Percentiles rank a stretch among this genome's conserved stretches.
Conservation (phyloP, 2,329 filamentous ascomycete genomes). For the Scedosporium aurantiacum region DNA sequence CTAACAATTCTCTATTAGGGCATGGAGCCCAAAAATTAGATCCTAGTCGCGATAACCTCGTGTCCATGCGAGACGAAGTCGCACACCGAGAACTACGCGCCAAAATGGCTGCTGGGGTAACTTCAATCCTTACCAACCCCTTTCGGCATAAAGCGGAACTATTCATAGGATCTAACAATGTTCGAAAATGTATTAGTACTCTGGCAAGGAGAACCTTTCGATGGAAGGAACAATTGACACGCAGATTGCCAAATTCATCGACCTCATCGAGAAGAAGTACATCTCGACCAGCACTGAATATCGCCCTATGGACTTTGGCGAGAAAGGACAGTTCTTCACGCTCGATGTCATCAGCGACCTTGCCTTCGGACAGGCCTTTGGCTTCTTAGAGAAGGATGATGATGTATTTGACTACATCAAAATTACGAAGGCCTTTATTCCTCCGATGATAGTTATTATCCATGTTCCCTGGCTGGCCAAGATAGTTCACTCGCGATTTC, state of each 20-base stretch:
- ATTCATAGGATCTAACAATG: background rate
- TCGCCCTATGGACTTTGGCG: conserved; percentile 35
- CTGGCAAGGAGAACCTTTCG: conserved; percentile 34
- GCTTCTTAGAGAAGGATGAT: conserved; percentile 33
- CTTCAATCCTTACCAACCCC: conserved; percentile 7
- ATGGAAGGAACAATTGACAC: conserved; percentile 39
- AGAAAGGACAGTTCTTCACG: conserved; percentile 40
- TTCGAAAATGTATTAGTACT: background rate
- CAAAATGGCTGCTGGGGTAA: conserved; percentile 36
- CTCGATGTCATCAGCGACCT: conserved; percentile 45
- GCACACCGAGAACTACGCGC: conserved; percentile 29
- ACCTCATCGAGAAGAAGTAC: conserved; percentile 36
- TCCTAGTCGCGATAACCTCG: conserved; percentile 39
- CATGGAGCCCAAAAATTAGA: conserved; percentile 40
- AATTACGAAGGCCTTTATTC: conserved; percentile 30
- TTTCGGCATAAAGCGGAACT: background rate
- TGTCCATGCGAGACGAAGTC: conserved; percentile 36
- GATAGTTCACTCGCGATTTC: conserved; percentile 27
- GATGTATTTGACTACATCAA: conserved; percentile 38
- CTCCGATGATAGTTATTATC: conserved; percentile 30
- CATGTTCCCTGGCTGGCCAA: conserved; percentile 29
- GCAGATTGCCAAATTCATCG: conserved; percentile 32
- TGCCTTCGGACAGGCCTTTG: conserved; percentile 39
- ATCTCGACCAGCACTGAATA: conserved; percentile 20
- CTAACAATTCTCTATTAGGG: conserved; percentile 19